Percentiles rank a stretch among this genome's conserved stretches.
Evolutionary conservation across 306 rosid species (phyloP).

Genomic region (Styphnolobium japonicum): DNA sequence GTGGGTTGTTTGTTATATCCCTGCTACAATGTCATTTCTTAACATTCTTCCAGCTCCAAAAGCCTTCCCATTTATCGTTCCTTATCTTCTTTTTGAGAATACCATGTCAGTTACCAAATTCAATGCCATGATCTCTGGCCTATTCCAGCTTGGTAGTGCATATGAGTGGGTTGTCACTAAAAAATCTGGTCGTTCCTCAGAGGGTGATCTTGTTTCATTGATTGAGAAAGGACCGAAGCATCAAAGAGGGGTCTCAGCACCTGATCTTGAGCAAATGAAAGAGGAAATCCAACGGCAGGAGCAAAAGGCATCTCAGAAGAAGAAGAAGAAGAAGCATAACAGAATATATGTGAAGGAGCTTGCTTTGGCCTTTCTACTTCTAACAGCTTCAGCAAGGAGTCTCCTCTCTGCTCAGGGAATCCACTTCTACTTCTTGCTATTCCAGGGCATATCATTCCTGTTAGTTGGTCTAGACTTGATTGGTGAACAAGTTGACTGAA

Average conservation of each 20-base stretch:
- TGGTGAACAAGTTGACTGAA: conserved; percentile 84
- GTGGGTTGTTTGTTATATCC: conserved; percentile 95
- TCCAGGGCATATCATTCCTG: conserved; percentile 88
- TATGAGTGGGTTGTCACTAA: conserved; percentile 98
- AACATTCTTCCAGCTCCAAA: conserved; percentile 96
- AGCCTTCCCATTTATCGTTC: conserved; percentile 92
- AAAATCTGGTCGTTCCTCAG: conserved; percentile 95
- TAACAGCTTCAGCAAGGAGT: conserved; percentile 92
- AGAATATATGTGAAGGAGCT: conserved; percentile 85
- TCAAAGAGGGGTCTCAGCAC: conserved; percentile 75
- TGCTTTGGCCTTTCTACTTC: conserved; percentile 79
- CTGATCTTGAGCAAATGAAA: conserved; percentile 71
- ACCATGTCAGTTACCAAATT: conserved; percentile 98
- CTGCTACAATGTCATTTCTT: conserved; percentile 91
- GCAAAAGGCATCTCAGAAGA: conserved; percentile 47
- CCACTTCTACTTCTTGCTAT: conserved; percentile 94
- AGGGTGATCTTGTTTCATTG: conserved; percentile 81
- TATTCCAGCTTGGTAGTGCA: conserved; percentile 95
- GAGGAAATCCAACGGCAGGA: conserved; percentile 67
- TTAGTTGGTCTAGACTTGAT: conserved; percentile 91
- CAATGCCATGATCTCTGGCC: conserved; percentile 97
- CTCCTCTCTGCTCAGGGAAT: conserved; percentile 95
- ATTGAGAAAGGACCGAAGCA: conserved; percentile 62
- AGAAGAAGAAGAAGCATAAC: conserved; percentile 67
- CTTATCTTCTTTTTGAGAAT: conserved; percentile 94